Conservation (phyloP, 345 rosid genomes). For the Carallia pectinifolia region DNA sequence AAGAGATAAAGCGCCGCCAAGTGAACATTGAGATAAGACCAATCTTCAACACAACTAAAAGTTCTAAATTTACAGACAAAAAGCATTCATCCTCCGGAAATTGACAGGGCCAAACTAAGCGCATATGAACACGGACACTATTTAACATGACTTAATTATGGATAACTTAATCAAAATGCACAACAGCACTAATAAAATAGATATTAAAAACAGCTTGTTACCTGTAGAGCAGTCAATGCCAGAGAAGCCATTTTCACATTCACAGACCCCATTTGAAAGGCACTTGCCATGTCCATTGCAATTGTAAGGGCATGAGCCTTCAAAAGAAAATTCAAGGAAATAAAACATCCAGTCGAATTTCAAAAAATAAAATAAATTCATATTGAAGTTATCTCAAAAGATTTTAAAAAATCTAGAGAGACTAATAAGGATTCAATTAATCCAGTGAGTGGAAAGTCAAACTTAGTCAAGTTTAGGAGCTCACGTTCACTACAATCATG, state of each 20-base stretch:
- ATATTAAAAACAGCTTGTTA: slow-evolving; percentile 21
- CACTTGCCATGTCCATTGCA: slow-evolving; percentile 85
- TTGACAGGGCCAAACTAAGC: too few species aligned
- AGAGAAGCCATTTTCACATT: slow-evolving; percentile 73
- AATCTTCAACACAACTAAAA: too few species aligned
- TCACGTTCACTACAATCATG: slow-evolving; percentile 85
- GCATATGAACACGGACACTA: too few species aligned
- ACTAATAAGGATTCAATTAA: neutral
- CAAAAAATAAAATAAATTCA: too few species aligned
- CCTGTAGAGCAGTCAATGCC: slow-evolving; percentile 98
- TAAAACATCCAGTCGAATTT: neutral
- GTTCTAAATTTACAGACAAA: too few species aligned
- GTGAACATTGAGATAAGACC: too few species aligned
- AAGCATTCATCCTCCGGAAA: too few species aligned
- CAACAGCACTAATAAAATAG: too few species aligned
- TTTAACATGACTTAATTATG: too few species aligned
- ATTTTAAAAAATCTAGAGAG: neutral
- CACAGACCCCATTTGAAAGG: slow-evolving; percentile 66
- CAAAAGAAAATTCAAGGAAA: slow-evolving; percentile 12
- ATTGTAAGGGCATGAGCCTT: slow-evolving; percentile 83
- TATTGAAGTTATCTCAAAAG: too few species aligned
- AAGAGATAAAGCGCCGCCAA: neutral
- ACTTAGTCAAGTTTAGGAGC: slow-evolving; percentile 24
- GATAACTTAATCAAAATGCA: too few species aligned
- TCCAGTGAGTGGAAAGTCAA: slow-evolving; percentile 1